phyloP scores from a whole-genome alignment of 768 basidiomycete species.

The Lepiota venenata region DNA sequence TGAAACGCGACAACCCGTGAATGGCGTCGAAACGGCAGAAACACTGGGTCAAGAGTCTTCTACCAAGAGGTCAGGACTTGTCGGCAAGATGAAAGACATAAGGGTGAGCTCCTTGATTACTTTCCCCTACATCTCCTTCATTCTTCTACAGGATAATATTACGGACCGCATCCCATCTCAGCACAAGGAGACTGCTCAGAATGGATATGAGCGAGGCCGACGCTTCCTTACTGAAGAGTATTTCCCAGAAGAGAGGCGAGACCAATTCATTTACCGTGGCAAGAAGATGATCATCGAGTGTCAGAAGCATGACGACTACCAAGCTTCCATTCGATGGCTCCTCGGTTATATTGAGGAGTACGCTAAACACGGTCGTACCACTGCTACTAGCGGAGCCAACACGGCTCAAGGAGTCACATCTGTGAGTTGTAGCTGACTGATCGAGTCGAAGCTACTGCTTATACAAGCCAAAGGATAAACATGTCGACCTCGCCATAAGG shows the following conservation, averaged over 20 bases:
- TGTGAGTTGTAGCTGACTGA: constrained; percentile 18
- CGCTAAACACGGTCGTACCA: constrained; percentile 41
- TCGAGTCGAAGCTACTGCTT: not conserved
- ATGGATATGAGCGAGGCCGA: constrained; percentile 55
- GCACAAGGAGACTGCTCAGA: constrained; percentile 54
- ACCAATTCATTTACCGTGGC: constrained; percentile 88
- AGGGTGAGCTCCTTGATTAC: constrained; percentile 15
- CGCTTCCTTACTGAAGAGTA: constrained; percentile 77
- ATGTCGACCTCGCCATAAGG: constrained; percentile 50
- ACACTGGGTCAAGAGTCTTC: constrained; percentile 10
- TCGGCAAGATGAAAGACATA: constrained; percentile 29
- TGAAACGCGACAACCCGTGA: constrained; percentile 1
- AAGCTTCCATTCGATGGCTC: constrained; percentile 75
- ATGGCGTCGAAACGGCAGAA: constrained; percentile 3
- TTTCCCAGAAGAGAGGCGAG: constrained; percentile 87
- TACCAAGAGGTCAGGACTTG: constrained; percentile 30
- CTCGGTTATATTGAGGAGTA: constrained; percentile 63
- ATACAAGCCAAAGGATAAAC: constrained; percentile 38
- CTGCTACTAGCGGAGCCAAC: constrained; percentile 19
- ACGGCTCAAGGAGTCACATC: constrained; percentile 19
- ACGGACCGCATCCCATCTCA: constrained; percentile 63
- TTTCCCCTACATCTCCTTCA: not conserved
- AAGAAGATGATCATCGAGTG: constrained; percentile 96
- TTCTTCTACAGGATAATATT: constrained; percentile 21
- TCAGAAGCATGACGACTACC: constrained; percentile 90